Base-by-base conservation (phyloP, 345 rosid species). In the Acer negundo region DNA sequence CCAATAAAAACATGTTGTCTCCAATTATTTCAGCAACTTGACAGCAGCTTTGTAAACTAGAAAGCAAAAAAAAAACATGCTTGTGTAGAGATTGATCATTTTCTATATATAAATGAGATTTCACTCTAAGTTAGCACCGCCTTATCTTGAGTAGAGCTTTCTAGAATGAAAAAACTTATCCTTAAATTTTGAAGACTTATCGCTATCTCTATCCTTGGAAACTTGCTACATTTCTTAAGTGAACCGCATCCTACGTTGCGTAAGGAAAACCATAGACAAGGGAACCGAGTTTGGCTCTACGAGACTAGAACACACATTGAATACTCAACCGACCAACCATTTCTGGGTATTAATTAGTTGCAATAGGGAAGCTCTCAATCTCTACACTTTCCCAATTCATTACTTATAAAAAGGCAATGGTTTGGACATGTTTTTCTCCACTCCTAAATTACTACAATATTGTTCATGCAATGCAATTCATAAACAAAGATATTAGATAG, bases 11-110 rank as follows among this genome's bases (percentile, higher is more conserved):
- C 56, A 24, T 71, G 40, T 58, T 62, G 68, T 72, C 80, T 66
- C 73, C 75, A 76, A 53, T 69, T 40, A 67, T 61, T 40, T 75
- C 78, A 70, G 65, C 65, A 56, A 9, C 61, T 70, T n/a, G 9
- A 16, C 4, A 44, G 65, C 75, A 56, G 24, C 61, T 70, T n/a
- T 9, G 15, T 4, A 44, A 3, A 62, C 69, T 10, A 31, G 59
- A 44, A 24, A 44, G 46, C 67, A 26, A 17, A 17, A 62, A 62
- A 62, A n/a, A n/a, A n/a, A n/a, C n/a, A n/a, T n/a, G 58, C 12
- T 62, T 74, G 77, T 62, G 28, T 62, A 24, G 61, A 62, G n/a
- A 17, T 16, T 63, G 10, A 62, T 38, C 13, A 19, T 23, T 73
- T 23, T 15, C 61, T 62, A 1, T 73, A 16, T 74, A 56, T 26